Base-by-base conservation (phyloP, 768 basidiomycete genomes). In the Tricholoma sp. region DNA sequence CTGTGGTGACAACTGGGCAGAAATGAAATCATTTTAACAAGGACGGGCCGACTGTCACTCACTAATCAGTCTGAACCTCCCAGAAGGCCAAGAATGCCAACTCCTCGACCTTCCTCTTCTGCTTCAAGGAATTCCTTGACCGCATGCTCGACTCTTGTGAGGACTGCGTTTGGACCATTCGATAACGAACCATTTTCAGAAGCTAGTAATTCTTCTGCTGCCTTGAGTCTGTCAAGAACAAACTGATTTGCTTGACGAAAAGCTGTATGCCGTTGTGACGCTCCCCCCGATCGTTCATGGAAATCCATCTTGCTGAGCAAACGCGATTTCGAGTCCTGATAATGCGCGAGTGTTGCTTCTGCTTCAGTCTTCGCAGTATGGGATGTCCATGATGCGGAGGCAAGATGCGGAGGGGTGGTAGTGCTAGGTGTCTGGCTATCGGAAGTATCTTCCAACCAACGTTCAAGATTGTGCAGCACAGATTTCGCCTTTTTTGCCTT, bases 401-500 rank as follows among this genome's bases (percentile, higher is more conserved):
- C 18, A 12, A 34, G 33, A 29, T 32, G 24, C 42, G 49, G 33
- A 20, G 53, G 39, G 20, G 32, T n/a, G 48, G 39, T 49, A 37
- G 50, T 10, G 5, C 28, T 18, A 51, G 42, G 47, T 13, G 53
- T 31, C 31, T 52, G 28, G 36, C 53, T 57, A 36, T 51, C 34
- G 24, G 57, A 24, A 20, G 66, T 74, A 55, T 74, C 72, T 52
- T 76, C 73, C 29, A 84, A 65, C 79, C 80, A 80, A 51, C 69
- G 71, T 18, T 81, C 80, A 58, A 89, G 66, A 4, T 72, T 70
- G 4, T 71, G 72, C 1, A 86, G 62, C 0, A 81, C 76, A 7
- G 74, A 71, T 61, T 78, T 78, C 5, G 80, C 79, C 66, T 78
- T 84, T 61, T 77, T 79, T 3, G 70, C 70, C 66, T 78, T 84